Base-by-base conservation (phyloP, 2,329 filamentous ascomycete species). In the Sarocladiaceae sp. region DNA sequence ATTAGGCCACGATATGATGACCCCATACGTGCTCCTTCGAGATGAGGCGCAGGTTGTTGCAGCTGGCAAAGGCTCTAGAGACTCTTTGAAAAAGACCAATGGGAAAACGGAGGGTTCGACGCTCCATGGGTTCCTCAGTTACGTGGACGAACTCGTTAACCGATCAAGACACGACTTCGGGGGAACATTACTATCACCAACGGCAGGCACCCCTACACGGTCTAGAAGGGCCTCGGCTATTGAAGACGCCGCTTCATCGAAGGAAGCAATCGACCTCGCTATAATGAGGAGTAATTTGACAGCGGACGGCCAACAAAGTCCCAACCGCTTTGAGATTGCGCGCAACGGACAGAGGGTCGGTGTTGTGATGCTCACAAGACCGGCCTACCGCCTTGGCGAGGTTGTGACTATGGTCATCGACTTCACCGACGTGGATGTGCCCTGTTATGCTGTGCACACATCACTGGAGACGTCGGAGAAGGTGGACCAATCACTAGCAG, bases 321-420 rank as follows among this genome's bases (percentile, higher is more conserved):
- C 84, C n/a, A 96, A 95, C 56, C 82, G 89, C 31, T 98, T 97
- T 60, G 90, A 95, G 59, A 97, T 98, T 59, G 84, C 91, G 11
- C 85, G 91, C 12, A 90, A 89, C 56, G 90, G 90, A n/a, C 82
- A 83, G 45, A 83, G 83, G n/a, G 90, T 98, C 11, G 91, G 87
- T 3, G 88, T 94, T 5, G 80, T 98, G 45, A 89, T 90, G 65
- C 76, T 98, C 24, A 85, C 90, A 4, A 82, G 93, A 9, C 88
- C 93, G 0, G 82, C 90, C 1, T 96, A 94, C 67, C 78, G 90
- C 34, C 72, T 98, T 1, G 93, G 93, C 47, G 93, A 98, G 63
- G 82, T 84, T 0, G 80, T 97, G 34, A 87, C 82, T 11, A 83
- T 88, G 53, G 85, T 82, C 1, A 78, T 98, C 47, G 90, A 97